Evolutionary conservation across 768 basidiomycete species (phyloP), one percentile per base, ranked within the genome.

Genomic region (Suillus americanus): DNA sequence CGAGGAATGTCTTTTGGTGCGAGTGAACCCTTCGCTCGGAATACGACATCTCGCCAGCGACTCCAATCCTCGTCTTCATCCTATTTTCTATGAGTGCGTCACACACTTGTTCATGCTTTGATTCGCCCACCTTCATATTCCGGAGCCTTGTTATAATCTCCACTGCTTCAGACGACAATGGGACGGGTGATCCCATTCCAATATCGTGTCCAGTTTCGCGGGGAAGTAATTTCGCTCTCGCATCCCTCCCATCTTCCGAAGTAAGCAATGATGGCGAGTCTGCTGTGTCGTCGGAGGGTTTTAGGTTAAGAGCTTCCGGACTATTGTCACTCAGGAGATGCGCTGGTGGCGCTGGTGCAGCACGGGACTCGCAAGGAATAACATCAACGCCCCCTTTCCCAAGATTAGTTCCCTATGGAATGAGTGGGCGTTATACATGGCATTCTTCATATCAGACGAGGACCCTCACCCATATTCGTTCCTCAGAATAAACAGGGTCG

Each of bases 31-130:
- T 91, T 93, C 7, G 88, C 89, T 5, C 87, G 86, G 74, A 94
- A 94, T 14, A 94, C 83, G 38, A 92, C 87, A 71, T 95, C 94
- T 23, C 92, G 83, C 91, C 91, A 93, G 51, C 94, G 86, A 64
- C 91, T 86, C 90, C 90, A 94, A 69, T 95, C 93, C 72, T 96
- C 94, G 63, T 87, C 85, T 77, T 92, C 89, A 71, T 96, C 94
- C 89, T 92, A 64, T 14, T 69, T 43, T 56, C 40, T 25, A 40
- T 63, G 7, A 60, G 56, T 35, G 14, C 51, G 61, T 37, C 16
- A 50, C 55, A n/a, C 25, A 23, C 37, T 8, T 3, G 37, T 59
- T 37, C 54, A n/a, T n/a, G 55, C 9, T 35, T 2, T n/a, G n/a
- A 55, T 62, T 40, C 35, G 60, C 79, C 18, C 60, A 90, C 91